phyloP scores from a whole-genome alignment of 495 filamentous ascomycete species.

The Pseudomonodictys pantanalensis region DNA sequence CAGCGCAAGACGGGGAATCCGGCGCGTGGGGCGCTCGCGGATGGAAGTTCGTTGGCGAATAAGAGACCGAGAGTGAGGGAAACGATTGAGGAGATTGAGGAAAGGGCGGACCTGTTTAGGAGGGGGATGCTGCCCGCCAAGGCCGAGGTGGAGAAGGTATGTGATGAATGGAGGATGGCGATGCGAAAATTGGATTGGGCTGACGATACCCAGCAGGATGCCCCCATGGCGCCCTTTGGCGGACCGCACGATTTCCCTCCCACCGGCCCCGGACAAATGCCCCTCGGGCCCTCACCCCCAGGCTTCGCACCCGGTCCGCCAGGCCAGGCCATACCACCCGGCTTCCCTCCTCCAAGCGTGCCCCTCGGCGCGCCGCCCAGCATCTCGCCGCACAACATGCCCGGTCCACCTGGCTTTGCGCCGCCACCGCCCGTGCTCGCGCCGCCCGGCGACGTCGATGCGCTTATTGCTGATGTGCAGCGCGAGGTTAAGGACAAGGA shows the following conservation, averaged over 20 bases:
- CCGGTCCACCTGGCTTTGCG: too few species aligned
- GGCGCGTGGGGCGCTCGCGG: constrained; percentile 59
- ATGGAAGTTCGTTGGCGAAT: constrained; percentile 30
- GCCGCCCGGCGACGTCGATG: constrained; percentile 6
- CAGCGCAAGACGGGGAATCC: constrained; percentile 82
- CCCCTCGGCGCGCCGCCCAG: too few species aligned
- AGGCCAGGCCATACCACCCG: too few species aligned
- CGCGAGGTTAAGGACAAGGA: constrained; percentile 29
- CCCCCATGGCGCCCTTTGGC: constrained; percentile 62
- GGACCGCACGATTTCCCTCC: too few species aligned
- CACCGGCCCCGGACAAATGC: too few species aligned
- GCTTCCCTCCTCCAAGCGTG: too few species aligned
- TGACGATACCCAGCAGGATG: constrained; percentile 44
- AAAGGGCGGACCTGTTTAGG: constrained; percentile 3
- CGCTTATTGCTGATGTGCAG: constrained; percentile 36
- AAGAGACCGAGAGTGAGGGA: constrained; percentile 72
- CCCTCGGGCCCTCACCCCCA: too few species aligned
- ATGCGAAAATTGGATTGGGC: background rate
- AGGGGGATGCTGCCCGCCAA: background rate
- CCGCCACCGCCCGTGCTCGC: too few species aligned
- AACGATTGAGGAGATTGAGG: constrained; percentile 9
- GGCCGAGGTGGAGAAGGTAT: background rate
- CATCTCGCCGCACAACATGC: too few species aligned
- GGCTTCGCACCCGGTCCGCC: too few species aligned
- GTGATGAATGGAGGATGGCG: background rate